These are phyloP conservation scores for Cystoisospora suis DNA, from an alignment of 169 alveolate genomes.

Conservation along the genomic window DNA sequence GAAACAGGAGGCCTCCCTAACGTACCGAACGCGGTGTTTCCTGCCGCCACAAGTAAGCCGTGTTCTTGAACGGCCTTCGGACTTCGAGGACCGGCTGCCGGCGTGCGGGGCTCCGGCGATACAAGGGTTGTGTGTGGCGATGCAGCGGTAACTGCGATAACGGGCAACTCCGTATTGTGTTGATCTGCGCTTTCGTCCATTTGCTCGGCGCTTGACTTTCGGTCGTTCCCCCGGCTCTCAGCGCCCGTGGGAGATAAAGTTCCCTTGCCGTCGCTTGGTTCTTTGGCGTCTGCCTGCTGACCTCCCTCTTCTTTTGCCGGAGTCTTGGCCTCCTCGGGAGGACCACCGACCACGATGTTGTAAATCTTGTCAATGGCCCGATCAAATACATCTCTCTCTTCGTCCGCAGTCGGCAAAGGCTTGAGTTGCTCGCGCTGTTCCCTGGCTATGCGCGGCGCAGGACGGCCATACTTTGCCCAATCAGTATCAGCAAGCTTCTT, in stretches of 20 bases:
- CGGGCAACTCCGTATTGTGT: no score
- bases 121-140: no score
- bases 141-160: not conserved
- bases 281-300: not conserved
- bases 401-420: constrained; percentile 8
- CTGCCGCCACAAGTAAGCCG: not conserved
- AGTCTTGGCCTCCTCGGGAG: not conserved
- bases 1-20: not conserved
- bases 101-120: not conserved
- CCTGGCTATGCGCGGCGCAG: constrained; percentile 30
- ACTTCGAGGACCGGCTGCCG: not conserved
- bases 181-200: not conserved
- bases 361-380: constrained; percentile 31
- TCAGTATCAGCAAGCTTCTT: constrained; percentile 46
- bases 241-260: not conserved
- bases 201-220: not conserved
- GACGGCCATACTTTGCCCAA: constrained; percentile 62
- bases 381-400: not conserved
- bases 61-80: not conserved
- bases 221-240: not conserved
- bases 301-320: not conserved
- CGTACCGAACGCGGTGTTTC: not conserved
- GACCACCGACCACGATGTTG: constrained; percentile 31
- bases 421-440: not conserved
- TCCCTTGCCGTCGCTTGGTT: not conserved